These are phyloP conservation scores for Zygosaccharomyces sapae DNA, from an alignment of 1,139 yeast species.

Conservation along the genomic window DNA sequence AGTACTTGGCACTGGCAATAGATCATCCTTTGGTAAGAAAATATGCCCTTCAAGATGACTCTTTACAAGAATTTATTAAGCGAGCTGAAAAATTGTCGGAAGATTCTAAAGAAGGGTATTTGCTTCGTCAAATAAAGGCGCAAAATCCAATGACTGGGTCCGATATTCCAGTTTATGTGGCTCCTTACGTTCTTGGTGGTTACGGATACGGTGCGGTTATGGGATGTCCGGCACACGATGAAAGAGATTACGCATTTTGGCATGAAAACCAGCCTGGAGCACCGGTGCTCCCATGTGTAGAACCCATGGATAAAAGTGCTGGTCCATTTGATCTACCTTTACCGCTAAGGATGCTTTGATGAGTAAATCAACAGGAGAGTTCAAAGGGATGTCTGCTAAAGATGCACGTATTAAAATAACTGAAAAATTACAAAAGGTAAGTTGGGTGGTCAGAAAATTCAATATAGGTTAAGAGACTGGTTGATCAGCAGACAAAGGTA, in stretches of 20 bases:
- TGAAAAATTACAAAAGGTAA: constrained; percentile 39
- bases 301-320: constrained; percentile 13
- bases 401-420: constrained; percentile 54
- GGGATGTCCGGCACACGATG: constrained; percentile 97
- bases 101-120: constrained; percentile 63
- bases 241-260: constrained; percentile 82
- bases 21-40: constrained; percentile 59
- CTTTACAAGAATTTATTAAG: constrained; percentile 47
- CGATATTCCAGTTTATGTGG: constrained; percentile 75
- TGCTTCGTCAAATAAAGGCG: constrained; percentile 45
- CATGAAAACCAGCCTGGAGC: constrained; percentile 48
- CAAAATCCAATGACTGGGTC: constrained; percentile 54
- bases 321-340: constrained; percentile 40
- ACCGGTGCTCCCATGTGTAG: constrained; percentile 31
- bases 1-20: constrained; percentile 71
- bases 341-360: constrained; percentile 52
- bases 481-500: constrained; percentile 87
- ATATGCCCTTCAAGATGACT: constrained; percentile 39
- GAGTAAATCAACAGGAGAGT: constrained; percentile 48
- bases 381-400: constrained; percentile 45
- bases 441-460: constrained; percentile 49
- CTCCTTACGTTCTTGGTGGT: constrained; percentile 79
- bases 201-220: constrained; percentile 93
- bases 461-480: constrained; percentile 83
- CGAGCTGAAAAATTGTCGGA: constrained; percentile 39